phyloP scores from a whole-genome alignment of 495 filamentous ascomycete species.

The Penicillium malachiteum region DNA sequence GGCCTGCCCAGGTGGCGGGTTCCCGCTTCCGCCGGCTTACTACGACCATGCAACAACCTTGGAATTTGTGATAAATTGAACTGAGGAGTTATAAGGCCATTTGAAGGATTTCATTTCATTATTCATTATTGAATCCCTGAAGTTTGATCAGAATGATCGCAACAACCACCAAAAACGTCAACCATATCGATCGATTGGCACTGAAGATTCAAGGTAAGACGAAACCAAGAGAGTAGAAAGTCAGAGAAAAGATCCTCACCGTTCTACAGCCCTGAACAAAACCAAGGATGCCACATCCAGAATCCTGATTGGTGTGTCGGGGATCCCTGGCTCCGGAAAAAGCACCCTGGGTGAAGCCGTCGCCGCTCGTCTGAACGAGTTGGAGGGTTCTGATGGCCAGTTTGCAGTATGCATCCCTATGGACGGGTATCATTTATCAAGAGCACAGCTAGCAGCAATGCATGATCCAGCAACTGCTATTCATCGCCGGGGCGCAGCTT shows the following conservation, averaged over 20 bases:
- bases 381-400: slow-evolving; percentile 23
- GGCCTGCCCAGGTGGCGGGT: no score
- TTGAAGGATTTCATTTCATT: no score
- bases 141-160: neutral
- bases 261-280: neutral
- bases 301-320: slow-evolving; percentile 1
- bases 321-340: slow-evolving; percentile 3
- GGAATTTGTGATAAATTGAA: no score
- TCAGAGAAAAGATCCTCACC: neutral
- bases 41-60: no score
- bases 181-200: neutral
- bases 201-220: neutral
- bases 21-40: no score
- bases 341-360: neutral
- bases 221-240: neutral
- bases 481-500: slow-evolving; percentile 74
- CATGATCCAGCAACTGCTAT: slow-evolving; percentile 68
- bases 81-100: no score
- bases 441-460: slow-evolving; percentile 72
- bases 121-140: no score
- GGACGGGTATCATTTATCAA: slow-evolving; percentile 83
- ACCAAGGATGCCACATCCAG: neutral
- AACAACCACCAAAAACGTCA: neutral
- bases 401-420: slow-evolving; percentile 62
- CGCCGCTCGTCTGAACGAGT: slow-evolving; percentile 57